A percentile compares a stretch with the other conserved stretches of the same genome.
Evolutionary conservation across 768 basidiomycete species (phyloP).

Genomic region (Cytidiella melzeri): DNA sequence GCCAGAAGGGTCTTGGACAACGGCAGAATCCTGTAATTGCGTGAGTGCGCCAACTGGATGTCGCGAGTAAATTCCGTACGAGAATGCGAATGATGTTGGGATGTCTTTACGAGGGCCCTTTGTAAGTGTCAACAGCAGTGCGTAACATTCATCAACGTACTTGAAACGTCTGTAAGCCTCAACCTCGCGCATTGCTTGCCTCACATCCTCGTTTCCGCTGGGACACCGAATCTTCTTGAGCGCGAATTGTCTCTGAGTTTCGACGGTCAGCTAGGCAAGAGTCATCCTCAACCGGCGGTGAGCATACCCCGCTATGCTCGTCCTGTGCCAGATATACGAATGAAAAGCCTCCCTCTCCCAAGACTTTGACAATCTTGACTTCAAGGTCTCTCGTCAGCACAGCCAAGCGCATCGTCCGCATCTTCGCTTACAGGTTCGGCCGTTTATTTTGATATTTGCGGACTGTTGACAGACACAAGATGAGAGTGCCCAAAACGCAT

Average conservation of each 20-base stretch:
- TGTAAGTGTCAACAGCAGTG: no score
- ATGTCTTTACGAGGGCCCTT: constrained; percentile 57
- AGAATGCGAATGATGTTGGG: constrained; percentile 95
- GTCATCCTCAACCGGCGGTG: no score
- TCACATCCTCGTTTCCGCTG: constrained; percentile 80
- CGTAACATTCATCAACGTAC: constrained; percentile 43
- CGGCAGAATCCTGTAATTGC: constrained; percentile 72
- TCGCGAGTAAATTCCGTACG: constrained; percentile 33
- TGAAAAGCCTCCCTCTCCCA: constrained; percentile 95
- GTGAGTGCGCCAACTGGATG: background rate
- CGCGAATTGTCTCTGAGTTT: constrained; percentile 76
- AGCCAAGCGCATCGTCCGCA: background rate
- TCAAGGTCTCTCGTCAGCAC: background rate
- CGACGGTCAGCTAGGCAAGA: constrained; percentile 4
- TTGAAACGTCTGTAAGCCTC: constrained; percentile 94
- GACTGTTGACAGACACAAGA: constrained; percentile 77
- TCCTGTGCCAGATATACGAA: constrained; percentile 88
- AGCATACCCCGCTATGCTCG: constrained; percentile 72
- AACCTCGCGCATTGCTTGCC: constrained; percentile 83
- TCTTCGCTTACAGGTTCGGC: constrained; percentile 68
- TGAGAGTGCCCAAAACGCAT: constrained; percentile 75
- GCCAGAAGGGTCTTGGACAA: constrained; percentile 88
- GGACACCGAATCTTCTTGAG: constrained; percentile 97
- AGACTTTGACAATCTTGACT: constrained; percentile 88
- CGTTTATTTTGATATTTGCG: constrained; percentile 91